Conservation (phyloP, 2,329 filamentous ascomycete genomes). For the Drechslerella coelobrocha region DNA sequence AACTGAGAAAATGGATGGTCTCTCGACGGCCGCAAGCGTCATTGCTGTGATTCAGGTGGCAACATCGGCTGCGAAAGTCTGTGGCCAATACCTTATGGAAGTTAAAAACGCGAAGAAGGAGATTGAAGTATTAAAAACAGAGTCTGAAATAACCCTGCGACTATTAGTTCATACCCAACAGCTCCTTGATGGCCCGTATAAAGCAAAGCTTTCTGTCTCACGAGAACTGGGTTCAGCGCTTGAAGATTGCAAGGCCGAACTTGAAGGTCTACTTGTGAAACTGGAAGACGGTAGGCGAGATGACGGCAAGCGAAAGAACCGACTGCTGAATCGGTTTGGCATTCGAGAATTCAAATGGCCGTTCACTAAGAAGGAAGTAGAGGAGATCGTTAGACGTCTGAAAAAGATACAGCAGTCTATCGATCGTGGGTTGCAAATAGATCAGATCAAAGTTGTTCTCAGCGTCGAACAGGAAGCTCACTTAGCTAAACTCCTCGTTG, state of each 20-base stretch:
- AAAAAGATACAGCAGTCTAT: slow-evolving; percentile 6
- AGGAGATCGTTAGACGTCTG: slow-evolving; percentile 12
- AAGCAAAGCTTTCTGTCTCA: slow-evolving; percentile 13
- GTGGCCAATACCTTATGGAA: slow-evolving; percentile 19
- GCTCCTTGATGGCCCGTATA: slow-evolving; percentile 10
- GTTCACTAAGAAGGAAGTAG: slow-evolving; percentile 15
- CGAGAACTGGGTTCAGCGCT: slow-evolving; percentile 6
- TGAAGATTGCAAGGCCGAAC: background rate
- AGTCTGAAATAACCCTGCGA: slow-evolving; percentile 1
- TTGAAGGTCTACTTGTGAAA: slow-evolving; percentile 2
- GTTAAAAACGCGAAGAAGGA: slow-evolving; percentile 35
- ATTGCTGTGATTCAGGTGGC: slow-evolving; percentile 36
- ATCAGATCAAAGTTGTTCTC: slow-evolving; percentile 18
- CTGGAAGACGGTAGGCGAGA: slow-evolving; percentile 2
- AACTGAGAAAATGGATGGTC: slow-evolving; percentile 36
- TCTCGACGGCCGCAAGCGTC: slow-evolving; percentile 34
- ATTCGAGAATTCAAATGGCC: slow-evolving; percentile 21
- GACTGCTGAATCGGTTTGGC: background rate
- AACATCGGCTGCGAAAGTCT: slow-evolving; percentile 26
- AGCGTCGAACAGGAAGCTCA: slow-evolving; percentile 20
- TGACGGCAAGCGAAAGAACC: background rate
- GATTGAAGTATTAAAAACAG: slow-evolving; percentile 4
- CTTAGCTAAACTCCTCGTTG: slow-evolving; percentile 15
- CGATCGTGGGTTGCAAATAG: slow-evolving; percentile 10
- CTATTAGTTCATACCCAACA: slow-evolving; percentile 3